Evolutionary conservation across 495 filamentous ascomycete genomes (phyloP), one percentile per base, ranked within the genome.

Genomic region (Neurospora sp.): DNA sequence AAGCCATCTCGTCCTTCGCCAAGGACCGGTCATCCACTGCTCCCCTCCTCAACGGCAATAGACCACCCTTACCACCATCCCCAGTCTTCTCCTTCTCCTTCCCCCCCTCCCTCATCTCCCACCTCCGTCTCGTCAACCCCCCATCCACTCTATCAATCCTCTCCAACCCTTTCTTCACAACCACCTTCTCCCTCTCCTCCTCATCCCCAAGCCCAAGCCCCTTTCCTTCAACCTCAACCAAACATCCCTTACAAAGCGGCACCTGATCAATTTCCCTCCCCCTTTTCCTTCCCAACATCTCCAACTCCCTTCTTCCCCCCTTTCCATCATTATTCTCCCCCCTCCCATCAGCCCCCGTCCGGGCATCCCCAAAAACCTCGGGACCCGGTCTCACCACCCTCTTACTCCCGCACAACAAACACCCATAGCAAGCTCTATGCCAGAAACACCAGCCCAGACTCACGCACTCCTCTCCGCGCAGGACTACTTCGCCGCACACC

Each of bases 381-480:
- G 27, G 27, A 31, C 27, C 27, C 5, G 53, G 53, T 40, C 70
- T 65, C 8, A 44, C 74, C 3, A 80, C 41, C 2, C 74, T 16
- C 68, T 73, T 76, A 68, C 70, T 74, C 42, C 83, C 81, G 70
- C 82, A 86, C 20, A 85, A 72, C 69, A 86, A 72, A 78, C 84
- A 86, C 10, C 83, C 83, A 70, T 83, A 85, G 53, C 84, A 86
- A 0, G 69, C 80, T 70, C 78, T 75, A 68, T 86, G 84, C 84
- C 84, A 86, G 71, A 86, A 86, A 69, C 83, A 83, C 84, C 82
- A 86, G 2, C 83, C 84, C 17, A 85, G 71, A 68, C 81, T 83
- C 16, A 86, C 83, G 61, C 82, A 81, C 48, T 84, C 84, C 8
- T 83, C 82, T 8, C 79, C 83, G 27, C 82, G 79, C 17, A 79